Conservation (phyloP, 805 yeast genomes). For the Torulaspora indica region DNA sequence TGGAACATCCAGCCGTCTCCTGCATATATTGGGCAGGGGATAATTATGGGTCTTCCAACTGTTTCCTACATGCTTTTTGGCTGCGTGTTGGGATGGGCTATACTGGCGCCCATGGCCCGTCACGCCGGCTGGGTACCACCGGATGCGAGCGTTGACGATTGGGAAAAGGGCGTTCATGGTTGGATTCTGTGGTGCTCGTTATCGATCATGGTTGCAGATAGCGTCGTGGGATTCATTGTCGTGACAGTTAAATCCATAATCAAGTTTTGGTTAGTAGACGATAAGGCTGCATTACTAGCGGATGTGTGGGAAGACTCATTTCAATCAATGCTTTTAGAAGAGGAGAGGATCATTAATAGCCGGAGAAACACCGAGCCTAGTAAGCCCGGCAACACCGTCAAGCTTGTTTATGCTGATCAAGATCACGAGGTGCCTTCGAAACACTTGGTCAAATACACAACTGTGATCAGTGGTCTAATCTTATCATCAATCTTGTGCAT, state of each 20-base stretch:
- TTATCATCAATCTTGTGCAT: conserved; percentile 66
- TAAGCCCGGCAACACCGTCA: conserved; percentile 26
- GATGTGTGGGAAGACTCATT: conserved; percentile 30
- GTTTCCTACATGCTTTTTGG: conserved; percentile 90
- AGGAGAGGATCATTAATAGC: conserved; percentile 30
- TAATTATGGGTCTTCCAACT: conserved; percentile 93
- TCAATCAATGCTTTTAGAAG: conserved; percentile 34
- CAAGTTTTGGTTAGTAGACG: conserved; percentile 24
- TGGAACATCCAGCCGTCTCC: conserved; percentile 96
- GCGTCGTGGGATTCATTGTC: conserved; percentile 71
- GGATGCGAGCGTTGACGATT: conserved; percentile 64
- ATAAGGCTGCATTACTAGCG: conserved; percentile 24
- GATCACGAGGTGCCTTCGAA: conserved; percentile 41
- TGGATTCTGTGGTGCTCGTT: conserved; percentile 95
- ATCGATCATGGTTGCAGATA: conserved; percentile 90
- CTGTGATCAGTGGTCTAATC: conserved; percentile 57
- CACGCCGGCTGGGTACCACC: conserved; percentile 83
- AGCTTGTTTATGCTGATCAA: conserved; percentile 28
- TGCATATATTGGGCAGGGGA: conserved; percentile 95
- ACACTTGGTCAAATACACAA: conserved; percentile 47
- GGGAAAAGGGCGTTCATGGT: conserved; percentile 93
- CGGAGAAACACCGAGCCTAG: conserved; percentile 15
- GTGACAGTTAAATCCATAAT: conserved; percentile 46
- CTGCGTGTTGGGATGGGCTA: conserved; percentile 84
- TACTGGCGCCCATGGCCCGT: conserved; percentile 77